Evolutionary conservation across 176 grass and related monocot species (phyloP), one percentile per base, ranked within the genome.

Genomic region (Oropetium thomaeum): DNA sequence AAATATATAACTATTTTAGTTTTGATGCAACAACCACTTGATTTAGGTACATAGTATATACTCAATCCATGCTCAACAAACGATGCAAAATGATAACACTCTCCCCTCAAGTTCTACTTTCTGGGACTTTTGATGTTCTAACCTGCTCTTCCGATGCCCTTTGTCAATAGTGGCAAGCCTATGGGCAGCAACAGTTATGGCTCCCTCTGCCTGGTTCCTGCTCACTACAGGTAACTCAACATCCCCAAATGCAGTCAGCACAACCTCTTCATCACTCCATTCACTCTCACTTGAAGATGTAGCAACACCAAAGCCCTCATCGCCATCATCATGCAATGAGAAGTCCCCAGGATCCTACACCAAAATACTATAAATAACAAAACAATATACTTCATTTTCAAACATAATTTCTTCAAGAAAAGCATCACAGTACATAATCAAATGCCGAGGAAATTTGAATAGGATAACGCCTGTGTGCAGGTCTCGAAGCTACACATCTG

Each of bases 251-350:
- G 78, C 65, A 23, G 86, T 74, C 29, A 91, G 40, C 73, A 89
- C 31, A 31, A 83, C 37, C n/a, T 96, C 92, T 4, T 81, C 76
- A 34, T 92, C 89, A 53, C 86, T 91, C 74, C 90, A 90, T 7
- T 96, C 89, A 53, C 89, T 88, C 70, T 96, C 89, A 55, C 82
- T 89, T 58, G 89, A 87, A 77, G 79, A 90, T 49, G 75, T 8
- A 79, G 30, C 19, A 71, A 64, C 12, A 17, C 58, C 88, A 73
- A 74, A 72, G 33, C 16, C 43, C 3, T 73, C 81, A 20, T 69
- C 69, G 7, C 71, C 43, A 4, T 71, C 71, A 20, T 81, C 88
- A 67, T 33, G 52, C 12, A 86, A 25, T 1, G 84, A 76, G 45
- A 87, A 80, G 17, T 80, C 88, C 22, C 75, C 71, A 3, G 27